Conservation (phyloP, 2,329 filamentous ascomycete genomes). For the Trichoderma simmonsii region DNA sequence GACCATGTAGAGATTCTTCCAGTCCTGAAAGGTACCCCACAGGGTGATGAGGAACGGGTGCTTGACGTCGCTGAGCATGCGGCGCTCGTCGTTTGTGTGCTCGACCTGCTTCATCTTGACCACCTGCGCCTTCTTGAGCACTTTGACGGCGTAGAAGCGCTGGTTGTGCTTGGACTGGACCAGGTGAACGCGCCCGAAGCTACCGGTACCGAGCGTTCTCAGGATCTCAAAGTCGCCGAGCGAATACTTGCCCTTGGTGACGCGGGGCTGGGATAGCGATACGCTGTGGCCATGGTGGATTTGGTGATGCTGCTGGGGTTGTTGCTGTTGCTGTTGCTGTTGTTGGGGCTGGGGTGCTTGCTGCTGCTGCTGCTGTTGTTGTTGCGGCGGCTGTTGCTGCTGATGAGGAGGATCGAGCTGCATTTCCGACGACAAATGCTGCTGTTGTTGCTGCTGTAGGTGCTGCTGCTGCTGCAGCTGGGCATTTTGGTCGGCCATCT, state of each 20-base stretch:
- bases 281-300: constrained; percentile 34
- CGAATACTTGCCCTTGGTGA: constrained; percentile 97
- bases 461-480: constrained; percentile 21
- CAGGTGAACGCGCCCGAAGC: constrained; percentile 92
- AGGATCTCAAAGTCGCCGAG: constrained; percentile 85
- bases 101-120: constrained; percentile 99
- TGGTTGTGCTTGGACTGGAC: constrained; percentile 98
- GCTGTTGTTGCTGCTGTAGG: constrained; percentile 29
- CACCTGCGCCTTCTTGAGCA: constrained; percentile 96
- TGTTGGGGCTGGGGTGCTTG: constrained; percentile 16
- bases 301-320: constrained; percentile 28
- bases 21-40: constrained; percentile 97
- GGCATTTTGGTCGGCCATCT: constrained; percentile 18
- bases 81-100: constrained; percentile 96
- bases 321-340: constrained; percentile 20
- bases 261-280: constrained; percentile 47
- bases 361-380: constrained; percentile 31
- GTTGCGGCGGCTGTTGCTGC: constrained; percentile 20
- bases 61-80: constrained; percentile 94
- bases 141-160: constrained; percentile 97
- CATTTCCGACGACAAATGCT: constrained; percentile 28
- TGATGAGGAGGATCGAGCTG: constrained; percentile 16
- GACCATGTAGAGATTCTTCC: constrained; percentile 97
- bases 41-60: constrained; percentile 97
- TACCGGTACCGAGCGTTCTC: constrained; percentile 91